Conservation (phyloP, 768 basidiomycete species). For the Gelatoporia subvermispora region DNA sequence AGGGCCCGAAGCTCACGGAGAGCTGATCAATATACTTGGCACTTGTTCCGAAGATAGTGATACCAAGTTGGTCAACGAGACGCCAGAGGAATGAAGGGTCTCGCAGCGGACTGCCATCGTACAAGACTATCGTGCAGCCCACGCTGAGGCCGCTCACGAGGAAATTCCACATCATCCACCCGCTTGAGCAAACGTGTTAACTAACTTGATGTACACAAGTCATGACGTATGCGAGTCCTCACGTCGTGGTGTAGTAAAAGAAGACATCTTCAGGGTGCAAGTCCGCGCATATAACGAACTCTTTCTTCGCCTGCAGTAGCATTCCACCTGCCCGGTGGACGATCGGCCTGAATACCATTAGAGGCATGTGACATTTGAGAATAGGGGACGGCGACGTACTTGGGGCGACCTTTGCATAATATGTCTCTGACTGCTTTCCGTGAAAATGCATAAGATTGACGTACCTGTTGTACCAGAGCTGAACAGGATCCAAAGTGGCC, state of each 20-base stretch:
- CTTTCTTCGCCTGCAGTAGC: conserved; percentile 69
- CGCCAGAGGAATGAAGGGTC: conserved; percentile 65
- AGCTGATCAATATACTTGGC: conserved; percentile 82
- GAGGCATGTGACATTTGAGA: conserved; percentile 2
- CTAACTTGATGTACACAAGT: not conserved
- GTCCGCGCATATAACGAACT: conserved; percentile 65
- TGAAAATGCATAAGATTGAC: conserved; percentile 8
- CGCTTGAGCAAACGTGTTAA: conserved; percentile 33
- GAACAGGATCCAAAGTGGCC: conserved; percentile 85
- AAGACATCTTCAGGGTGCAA: conserved; percentile 64
- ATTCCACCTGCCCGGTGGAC: conserved; percentile 78
- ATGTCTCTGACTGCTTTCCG: conserved; percentile 4
- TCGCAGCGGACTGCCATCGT: conserved; percentile 75
- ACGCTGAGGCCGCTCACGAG: conserved; percentile 59
- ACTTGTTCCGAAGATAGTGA: conserved; percentile 79
- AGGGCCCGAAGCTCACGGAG: conserved; percentile 40
- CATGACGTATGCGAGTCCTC: conserved; percentile 22
- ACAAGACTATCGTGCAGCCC: conserved; percentile 70
- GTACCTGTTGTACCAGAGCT: conserved; percentile 78
- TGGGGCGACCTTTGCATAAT: conserved; percentile 33
- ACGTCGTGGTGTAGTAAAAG: conserved; percentile 83
- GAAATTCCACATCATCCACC: conserved; percentile 95
- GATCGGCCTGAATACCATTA: conserved; percentile 48
- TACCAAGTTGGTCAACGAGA: conserved; percentile 60
- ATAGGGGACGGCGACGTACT: conserved; percentile 35